Evolutionary conservation across 768 basidiomycete genomes (phyloP).

Genomic region (Kwoniella heveanensis): DNA sequence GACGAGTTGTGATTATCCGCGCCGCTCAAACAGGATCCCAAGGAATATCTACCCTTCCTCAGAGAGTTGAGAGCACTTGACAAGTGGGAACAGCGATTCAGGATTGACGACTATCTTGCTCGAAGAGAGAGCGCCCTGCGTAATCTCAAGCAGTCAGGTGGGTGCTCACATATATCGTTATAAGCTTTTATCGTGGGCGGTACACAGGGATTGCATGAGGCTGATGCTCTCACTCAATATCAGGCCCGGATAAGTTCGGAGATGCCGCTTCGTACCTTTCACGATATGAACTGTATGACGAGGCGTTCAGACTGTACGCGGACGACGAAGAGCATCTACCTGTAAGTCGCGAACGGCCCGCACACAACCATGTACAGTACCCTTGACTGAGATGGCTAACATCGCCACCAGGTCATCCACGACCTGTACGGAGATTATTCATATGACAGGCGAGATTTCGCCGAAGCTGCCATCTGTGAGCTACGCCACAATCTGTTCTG

Average conservation of each 20-base stretch:
- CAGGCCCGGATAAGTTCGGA: constrained; percentile 71
- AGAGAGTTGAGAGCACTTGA: constrained; percentile 81
- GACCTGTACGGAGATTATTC: constrained; percentile 82
- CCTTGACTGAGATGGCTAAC: too few species aligned
- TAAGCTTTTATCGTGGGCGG: too few species aligned
- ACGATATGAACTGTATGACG: constrained; percentile 71
- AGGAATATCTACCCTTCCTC: constrained; percentile 96
- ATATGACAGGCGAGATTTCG: constrained; percentile 79
- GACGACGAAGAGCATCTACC: constrained; percentile 64
- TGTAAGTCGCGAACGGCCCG: too few species aligned
- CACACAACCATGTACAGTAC: too few species aligned
- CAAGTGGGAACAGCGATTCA: constrained; percentile 78
- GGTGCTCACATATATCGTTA: too few species aligned
- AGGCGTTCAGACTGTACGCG: constrained; percentile 75
- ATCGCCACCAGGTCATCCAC: constrained; percentile 32
- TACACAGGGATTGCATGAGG: too few species aligned
- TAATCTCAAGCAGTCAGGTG: constrained; percentile 75
- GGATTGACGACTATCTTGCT: constrained; percentile 88
- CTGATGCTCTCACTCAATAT: constrained; percentile 11
- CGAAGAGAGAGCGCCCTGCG: constrained; percentile 72
- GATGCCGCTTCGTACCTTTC: constrained; percentile 81
- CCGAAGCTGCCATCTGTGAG: constrained; percentile 77
- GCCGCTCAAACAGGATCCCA: constrained; percentile 82
- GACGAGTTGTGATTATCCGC: too few species aligned
- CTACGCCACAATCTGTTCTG: neutral